Evolutionary conservation across 1,284 basidiomycete species (phyloP), one percentile per base, ranked within the genome.

Genomic region (Cutaneotrichosporon mucoides): DNA sequence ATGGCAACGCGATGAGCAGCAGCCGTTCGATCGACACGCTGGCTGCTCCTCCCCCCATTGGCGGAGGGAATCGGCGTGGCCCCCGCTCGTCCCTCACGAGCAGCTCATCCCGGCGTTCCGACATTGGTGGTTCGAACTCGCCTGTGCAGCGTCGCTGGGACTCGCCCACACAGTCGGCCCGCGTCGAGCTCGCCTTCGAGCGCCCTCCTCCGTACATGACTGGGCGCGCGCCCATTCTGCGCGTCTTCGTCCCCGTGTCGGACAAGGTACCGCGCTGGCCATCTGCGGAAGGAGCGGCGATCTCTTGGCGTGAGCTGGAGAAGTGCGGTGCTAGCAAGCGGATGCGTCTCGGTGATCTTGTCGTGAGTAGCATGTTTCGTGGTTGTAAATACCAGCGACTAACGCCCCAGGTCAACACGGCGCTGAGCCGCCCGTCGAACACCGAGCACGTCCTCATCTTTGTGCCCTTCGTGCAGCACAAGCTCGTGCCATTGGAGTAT

Each of bases 221-320:
- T 0, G 77, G 74, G 13, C 67, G 77, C 9, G 75, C 71, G 0
- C 78, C 78, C 6, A 67, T 78, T 9, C 57, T 79, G 38, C 63
- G 73, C 24, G 74, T 79, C 1, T 78, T 78, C 46, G 73, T 79
- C 1, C 76, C 76, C 1, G 53, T 78, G 6, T 73, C 72, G 5
- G 66, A 69, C 4, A 55, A 57, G 10, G 72, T 78, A 1, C 61
- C 50, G 5, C 57, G 63, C 11, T 79, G 78, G 78, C 78, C 78
- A 3, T 76, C 73, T 3, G 68, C 72, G 5, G 73, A 78, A 55
- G 78, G 74, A 2, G 73, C 76, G 11, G 63, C 64, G 10, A 65
- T 66, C 2, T 68, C 72, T 2, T 67, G 75, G 42, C 66, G 65
- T 10, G 76, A 79, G 58, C 64, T 79, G 5, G 76, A 78, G 48